These are phyloP conservation scores for Ophiocordyceps unilateralis DNA, from an alignment of 2,329 filamentous ascomycete genomes.

Conservation along the genomic window DNA sequence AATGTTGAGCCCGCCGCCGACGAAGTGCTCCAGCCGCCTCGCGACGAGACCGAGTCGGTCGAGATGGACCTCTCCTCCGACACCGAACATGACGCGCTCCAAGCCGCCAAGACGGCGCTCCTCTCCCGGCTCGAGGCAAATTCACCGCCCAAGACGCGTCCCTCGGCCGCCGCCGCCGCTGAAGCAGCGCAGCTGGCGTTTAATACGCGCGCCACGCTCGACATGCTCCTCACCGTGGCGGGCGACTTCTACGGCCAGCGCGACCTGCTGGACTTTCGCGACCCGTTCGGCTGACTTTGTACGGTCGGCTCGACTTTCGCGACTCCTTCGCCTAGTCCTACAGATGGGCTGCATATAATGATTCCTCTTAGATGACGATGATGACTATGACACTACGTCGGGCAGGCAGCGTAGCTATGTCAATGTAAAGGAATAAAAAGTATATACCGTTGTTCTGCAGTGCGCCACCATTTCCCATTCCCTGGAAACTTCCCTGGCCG, in stretches of 20 bases:
- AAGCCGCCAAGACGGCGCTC: conserved; percentile 29
- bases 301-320: too few relatives aligned
- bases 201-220: conserved; percentile 55
- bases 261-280: conserved; percentile 63
- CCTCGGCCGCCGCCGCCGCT: conserved; percentile 10
- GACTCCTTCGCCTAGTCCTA: too few relatives aligned
- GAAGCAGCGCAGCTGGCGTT: conserved; percentile 16
- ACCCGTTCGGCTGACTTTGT: conserved; percentile 36
- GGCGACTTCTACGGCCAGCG: conserved; percentile 82
- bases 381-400: too few relatives aligned
- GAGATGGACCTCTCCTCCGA: conserved; percentile 25
- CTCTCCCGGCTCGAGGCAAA: conserved; percentile 23
- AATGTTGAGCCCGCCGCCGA: too few relatives aligned
- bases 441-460: too few relatives aligned
- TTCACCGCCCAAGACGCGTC: conserved; percentile 1
- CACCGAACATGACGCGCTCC: conserved; percentile 22
- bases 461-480: too few relatives aligned
- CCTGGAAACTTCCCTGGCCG: too few relatives aligned
- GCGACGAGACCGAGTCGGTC: conserved; percentile 13
- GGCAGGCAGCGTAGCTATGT: too few relatives aligned
- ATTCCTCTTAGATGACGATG: too few relatives aligned
- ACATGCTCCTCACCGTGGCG: conserved; percentile 79
- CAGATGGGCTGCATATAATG: too few relatives aligned
- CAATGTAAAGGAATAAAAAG: too few relatives aligned
- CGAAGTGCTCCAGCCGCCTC: too few relatives aligned